Evolutionary conservation across 1,139 yeast genomes (phyloP).

Genomic region (Suhomyces anneliseae): DNA sequence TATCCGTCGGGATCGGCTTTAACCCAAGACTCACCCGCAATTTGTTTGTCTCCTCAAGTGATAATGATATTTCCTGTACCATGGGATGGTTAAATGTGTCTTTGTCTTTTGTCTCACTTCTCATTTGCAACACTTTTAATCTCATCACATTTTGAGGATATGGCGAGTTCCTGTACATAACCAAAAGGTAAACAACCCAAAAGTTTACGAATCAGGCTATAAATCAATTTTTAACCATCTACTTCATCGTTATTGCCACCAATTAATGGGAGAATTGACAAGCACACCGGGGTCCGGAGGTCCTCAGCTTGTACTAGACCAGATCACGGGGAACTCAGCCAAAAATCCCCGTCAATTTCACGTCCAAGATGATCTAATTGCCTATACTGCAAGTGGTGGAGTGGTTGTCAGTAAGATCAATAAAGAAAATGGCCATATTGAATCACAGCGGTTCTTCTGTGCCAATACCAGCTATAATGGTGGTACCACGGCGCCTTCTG

Average conservation of each 20-base stretch:
- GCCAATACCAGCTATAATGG: constrained; percentile 32
- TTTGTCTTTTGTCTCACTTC: not conserved
- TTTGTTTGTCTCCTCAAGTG: constrained; percentile 41
- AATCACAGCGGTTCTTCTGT: constrained; percentile 50
- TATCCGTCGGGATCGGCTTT: constrained; percentile 36
- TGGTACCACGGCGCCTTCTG: not conserved
- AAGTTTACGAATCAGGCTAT: not conserved
- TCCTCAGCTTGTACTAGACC: constrained; percentile 18
- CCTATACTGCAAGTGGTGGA: constrained; percentile 69
- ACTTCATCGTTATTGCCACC: not conserved
- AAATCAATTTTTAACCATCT: not conserved
- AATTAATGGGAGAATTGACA: constrained; percentile 5
- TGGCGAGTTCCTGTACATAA: constrained; percentile 2
- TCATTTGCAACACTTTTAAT: not conserved
- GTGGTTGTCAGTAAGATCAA: constrained; percentile 51
- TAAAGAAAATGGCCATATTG: constrained; percentile 13
- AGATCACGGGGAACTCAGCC: constrained; percentile 35
- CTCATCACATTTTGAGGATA: not conserved
- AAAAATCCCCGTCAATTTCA: constrained; percentile 33
- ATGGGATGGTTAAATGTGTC: not conserved
- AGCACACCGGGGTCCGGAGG: not conserved
- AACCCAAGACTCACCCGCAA: constrained; percentile 50
- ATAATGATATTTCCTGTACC: constrained; percentile 29
- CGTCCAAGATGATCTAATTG: constrained; percentile 43
- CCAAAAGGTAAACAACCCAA: constrained; percentile 1